phyloP scores from a whole-genome alignment of 768 basidiomycete species.

The Coprinellus aureogranulatus region DNA sequence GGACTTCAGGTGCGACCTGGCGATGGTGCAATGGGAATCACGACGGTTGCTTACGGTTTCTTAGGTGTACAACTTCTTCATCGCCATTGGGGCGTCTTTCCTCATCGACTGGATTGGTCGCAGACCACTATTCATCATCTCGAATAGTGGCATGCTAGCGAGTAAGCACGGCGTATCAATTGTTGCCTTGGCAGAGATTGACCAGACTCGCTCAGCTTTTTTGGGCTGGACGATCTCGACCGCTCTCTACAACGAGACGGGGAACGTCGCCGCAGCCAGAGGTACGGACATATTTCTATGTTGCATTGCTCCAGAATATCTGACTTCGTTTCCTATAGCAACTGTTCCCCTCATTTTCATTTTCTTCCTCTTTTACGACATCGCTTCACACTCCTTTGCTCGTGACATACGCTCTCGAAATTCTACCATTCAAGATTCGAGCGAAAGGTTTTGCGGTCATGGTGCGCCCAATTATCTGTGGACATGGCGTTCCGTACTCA shows the following conservation, averaged over 20 bases:
- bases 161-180: constrained; percentile 33
- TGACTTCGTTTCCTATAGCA: constrained; percentile 28
- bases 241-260: constrained; percentile 41
- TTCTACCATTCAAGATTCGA: constrained; percentile 75
- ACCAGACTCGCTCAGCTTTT: constrained; percentile 39
- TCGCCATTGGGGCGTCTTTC: constrained; percentile 59
- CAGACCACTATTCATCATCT: constrained; percentile 63
- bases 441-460: constrained; percentile 79
- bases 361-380: constrained; percentile 54
- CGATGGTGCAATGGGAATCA: too few species aligned
- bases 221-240: constrained; percentile 53
- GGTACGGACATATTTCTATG: constrained; percentile 19
- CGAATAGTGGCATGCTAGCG: constrained; percentile 55
- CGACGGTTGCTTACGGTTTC: constrained; percentile 7
- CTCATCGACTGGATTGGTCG: constrained; percentile 68
- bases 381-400: constrained; percentile 79
- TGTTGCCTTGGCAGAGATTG: not conserved
- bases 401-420: constrained; percentile 64
- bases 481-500: not conserved
- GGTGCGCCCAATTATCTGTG: constrained; percentile 37
- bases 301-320: not conserved
- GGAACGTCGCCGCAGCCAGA: constrained; percentile 41
- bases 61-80: constrained; percentile 61
- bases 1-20: constrained; percentile 45
- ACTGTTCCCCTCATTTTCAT: constrained; percentile 68